Percentiles rank a stretch among this genome's conserved stretches.
Evolutionary conservation across 768 basidiomycete species (phyloP).

Genomic region (Lentinula raphanica): DNA sequence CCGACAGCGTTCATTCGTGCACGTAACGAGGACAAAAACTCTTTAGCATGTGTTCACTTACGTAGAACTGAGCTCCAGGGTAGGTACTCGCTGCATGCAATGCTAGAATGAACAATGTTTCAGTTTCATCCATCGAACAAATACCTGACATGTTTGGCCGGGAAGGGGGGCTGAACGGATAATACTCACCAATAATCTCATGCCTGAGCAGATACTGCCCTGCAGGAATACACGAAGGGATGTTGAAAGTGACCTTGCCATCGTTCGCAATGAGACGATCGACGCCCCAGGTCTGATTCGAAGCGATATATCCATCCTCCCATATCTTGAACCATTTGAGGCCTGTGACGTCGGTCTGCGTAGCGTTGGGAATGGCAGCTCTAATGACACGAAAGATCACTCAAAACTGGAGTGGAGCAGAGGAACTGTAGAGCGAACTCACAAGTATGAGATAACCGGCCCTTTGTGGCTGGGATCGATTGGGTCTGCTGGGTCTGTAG

Average conservation of each 20-base stretch:
- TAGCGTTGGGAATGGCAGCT: constrained; percentile 34
- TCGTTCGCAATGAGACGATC: constrained; percentile 37
- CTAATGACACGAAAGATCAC: constrained; percentile 17
- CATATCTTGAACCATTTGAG: constrained; percentile 45
- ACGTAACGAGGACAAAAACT: background rate
- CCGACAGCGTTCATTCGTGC: background rate
- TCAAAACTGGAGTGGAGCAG: background rate
- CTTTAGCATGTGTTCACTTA: no score
- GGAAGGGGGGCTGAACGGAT: no score
- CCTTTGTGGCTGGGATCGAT: constrained; percentile 32
- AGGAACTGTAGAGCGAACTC: constrained; percentile 9
- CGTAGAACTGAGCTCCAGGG: constrained; percentile 42
- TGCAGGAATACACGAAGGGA: constrained; percentile 33
- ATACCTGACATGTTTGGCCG: no score
- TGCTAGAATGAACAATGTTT: constrained; percentile 11
- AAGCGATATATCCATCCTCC: constrained; percentile 24
- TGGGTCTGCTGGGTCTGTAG: constrained; percentile 35
- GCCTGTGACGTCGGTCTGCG: constrained; percentile 32
- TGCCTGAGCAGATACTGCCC: constrained; percentile 39
- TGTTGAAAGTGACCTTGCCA: constrained; percentile 36
- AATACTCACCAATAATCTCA: constrained; percentile 34
- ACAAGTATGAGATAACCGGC: constrained; percentile 35
- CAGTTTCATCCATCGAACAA: no score
- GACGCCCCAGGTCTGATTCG: constrained; percentile 32
- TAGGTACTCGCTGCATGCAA: constrained; percentile 18